Percentiles rank a stretch among this genome's conserved stretches.
Evolutionary conservation across 495 filamentous ascomycete genomes (phyloP).

Genomic region (Parachaetomium inaequale): DNA sequence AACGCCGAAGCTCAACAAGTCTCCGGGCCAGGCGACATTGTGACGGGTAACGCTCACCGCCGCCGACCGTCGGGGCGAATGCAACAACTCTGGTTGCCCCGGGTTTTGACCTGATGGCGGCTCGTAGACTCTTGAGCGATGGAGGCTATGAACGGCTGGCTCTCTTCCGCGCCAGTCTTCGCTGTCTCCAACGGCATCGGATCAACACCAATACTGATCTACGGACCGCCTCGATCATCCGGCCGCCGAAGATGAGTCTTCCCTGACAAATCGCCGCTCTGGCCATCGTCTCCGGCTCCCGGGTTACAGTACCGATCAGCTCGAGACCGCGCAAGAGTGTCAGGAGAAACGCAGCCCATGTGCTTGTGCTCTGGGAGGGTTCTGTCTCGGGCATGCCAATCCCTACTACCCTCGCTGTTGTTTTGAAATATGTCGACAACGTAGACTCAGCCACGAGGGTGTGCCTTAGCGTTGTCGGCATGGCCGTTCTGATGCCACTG

Average conservation of each 20-base stretch:
- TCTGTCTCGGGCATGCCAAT: not conserved
- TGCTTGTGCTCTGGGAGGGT: too few species aligned
- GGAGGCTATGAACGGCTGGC: too few species aligned
- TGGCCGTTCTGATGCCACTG: slow-evolving; percentile 1
- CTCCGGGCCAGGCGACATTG: not conserved
- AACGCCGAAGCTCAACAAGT: not conserved
- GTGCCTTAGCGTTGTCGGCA: not conserved
- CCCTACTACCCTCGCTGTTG: not conserved
- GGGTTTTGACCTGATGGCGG: too few species aligned
- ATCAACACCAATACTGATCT: not conserved
- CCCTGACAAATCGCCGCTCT: not conserved
- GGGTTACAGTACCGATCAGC: not conserved
- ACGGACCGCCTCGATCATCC: not conserved
- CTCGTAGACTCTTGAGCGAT: too few species aligned
- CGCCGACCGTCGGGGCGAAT: not conserved
- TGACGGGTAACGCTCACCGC: not conserved
- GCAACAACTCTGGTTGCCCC: not conserved
- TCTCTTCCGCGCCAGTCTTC: too few species aligned
- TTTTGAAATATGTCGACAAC: not conserved
- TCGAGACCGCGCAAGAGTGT: not conserved
- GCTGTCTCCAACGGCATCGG: not conserved
- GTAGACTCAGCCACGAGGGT: not conserved
- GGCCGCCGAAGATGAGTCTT: not conserved
- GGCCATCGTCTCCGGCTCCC: not conserved
- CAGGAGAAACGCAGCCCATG: not conserved